Percentiles rank a stretch among this genome's conserved stretches.
phyloP scores from a whole-genome alignment of 441 rosid species.

The Euphorbia celastroides region DNA sequence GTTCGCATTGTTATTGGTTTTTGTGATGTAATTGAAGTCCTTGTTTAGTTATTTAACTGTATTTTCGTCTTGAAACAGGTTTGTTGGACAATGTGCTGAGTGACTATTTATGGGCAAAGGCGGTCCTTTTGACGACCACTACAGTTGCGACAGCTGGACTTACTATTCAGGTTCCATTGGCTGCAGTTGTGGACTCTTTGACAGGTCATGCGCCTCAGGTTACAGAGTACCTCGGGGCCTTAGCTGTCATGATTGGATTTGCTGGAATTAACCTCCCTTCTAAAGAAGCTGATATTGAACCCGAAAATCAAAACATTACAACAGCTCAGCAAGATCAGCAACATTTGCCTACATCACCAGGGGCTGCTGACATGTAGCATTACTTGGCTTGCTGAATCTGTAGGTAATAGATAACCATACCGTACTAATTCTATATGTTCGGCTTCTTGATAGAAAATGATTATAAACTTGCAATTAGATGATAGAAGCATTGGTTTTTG shows the following conservation, averaged over 20 bases:
- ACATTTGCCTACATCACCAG: conserved; percentile 4
- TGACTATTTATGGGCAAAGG: conserved; percentile 95
- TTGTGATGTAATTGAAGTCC: neutral
- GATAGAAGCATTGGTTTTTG: too few species aligned
- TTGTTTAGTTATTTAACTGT: neutral
- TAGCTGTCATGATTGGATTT: conserved; percentile 82
- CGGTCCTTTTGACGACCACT: conserved; percentile 81
- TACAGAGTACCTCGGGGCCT: conserved; percentile 73
- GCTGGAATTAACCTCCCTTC: conserved; percentile 84
- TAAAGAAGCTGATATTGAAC: conserved; percentile 37
- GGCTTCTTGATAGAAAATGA: too few species aligned
- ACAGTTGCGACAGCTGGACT: conserved; percentile 96
- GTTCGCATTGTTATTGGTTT: conserved; percentile 29
- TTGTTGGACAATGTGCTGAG: conserved; percentile 87
- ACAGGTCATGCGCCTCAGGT: conserved; percentile 65
- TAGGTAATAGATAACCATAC: neutral
- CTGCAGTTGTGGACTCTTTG: conserved; percentile 71
- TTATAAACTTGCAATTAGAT: too few species aligned
- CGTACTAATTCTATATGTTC: too few species aligned
- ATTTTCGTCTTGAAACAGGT: conserved; percentile 34
- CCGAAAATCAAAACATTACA: conserved; percentile 31
- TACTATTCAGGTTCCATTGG: conserved; percentile 90
- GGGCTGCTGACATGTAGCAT: conserved; percentile 15
- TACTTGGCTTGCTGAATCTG: neutral
- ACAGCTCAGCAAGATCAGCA: conserved; percentile 20